Base-by-base conservation (phyloP, 2,329 filamentous ascomycete genomes). In the Dactylellina haptotyla region DNA sequence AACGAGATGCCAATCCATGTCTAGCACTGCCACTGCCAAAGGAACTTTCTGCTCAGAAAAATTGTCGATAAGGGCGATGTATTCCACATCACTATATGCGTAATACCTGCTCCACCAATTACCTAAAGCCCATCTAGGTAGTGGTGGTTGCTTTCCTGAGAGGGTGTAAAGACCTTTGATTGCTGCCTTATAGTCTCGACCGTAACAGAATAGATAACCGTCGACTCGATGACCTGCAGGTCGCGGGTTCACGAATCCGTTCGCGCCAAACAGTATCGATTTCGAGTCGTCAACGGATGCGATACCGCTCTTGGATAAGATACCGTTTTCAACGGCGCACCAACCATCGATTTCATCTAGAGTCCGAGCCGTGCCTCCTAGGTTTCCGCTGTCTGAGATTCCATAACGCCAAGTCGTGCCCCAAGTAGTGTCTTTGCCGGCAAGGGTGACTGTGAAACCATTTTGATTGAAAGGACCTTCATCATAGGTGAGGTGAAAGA, bases 51-150 rank as follows among this genome's bases (percentile, higher is more conserved):
- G n/a, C n/a, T n/a, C n/a, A n/a, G n/a, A n/a, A n/a, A n/a, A n/a
- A n/a, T n/a, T n/a, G n/a, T n/a, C n/a, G n/a, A n/a, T n/a, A n/a
- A n/a, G n/a, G n/a, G n/a, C n/a, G n/a, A n/a, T n/a, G n/a, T n/a
- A n/a, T n/a, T n/a, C n/a, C n/a, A n/a, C n/a, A n/a, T n/a, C n/a
- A n/a, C n/a, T n/a, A n/a, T n/a, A n/a, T n/a, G n/a, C n/a, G n/a
- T n/a, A n/a, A n/a, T n/a, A n/a, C n/a, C n/a, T n/a, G n/a, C n/a
- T n/a, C n/a, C n/a, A n/a, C n/a, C n/a, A n/a, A n/a, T n/a, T n/a
- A n/a, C n/a, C n/a, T n/a, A 89, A 80, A 0, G 85, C 82, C 82
- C 84, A 88, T 12, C 87, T 81, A 0, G 87, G 87, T 0, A 88
- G 78, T 8, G 84, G 66, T 2, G 87, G 86, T 75, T 87, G 85